phyloP scores from a whole-genome alignment of 805 yeast species.

The Candida germanica region DNA sequence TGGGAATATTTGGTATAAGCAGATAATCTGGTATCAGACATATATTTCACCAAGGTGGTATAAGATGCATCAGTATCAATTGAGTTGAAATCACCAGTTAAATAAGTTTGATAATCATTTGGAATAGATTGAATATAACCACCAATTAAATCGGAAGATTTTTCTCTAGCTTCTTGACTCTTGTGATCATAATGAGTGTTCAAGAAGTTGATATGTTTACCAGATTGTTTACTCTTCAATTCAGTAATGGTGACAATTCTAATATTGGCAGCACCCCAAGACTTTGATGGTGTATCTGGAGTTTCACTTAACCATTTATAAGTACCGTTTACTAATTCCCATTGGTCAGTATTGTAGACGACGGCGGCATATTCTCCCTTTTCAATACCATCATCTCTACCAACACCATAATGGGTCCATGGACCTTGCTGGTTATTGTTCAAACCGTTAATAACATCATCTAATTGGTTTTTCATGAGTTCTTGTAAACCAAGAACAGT shows the following conservation, averaged over 20 bases:
- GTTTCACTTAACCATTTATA: constrained; percentile 55
- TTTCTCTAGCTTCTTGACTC: constrained; percentile 43
- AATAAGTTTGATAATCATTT: constrained; percentile 35
- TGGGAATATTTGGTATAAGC: constrained; percentile 21
- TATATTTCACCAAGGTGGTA: constrained; percentile 28
- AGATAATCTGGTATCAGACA: constrained; percentile 28
- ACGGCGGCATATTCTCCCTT: constrained; percentile 54
- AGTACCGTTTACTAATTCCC: constrained; percentile 37
- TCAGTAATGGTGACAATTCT: constrained; percentile 40
- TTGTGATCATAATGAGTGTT: constrained; percentile 53
- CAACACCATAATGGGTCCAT: constrained; percentile 46
- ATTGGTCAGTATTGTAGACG: constrained; percentile 34
- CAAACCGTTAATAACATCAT: constrained; percentile 33
- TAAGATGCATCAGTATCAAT: constrained; percentile 17
- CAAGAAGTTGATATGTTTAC: constrained; percentile 42
- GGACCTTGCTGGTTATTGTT: constrained; percentile 23
- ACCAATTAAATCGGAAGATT: constrained; percentile 44
- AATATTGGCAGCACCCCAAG: constrained; percentile 37
- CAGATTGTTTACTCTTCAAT: constrained; percentile 39
- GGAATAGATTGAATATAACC: constrained; percentile 34
- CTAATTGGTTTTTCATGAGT: constrained; percentile 41
- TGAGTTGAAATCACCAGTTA: constrained; percentile 59
- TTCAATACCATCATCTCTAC: constrained; percentile 50
- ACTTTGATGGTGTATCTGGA: constrained; percentile 49
- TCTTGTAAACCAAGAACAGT: constrained; percentile 41